These are phyloP conservation scores for Podospora tetraspora DNA, from an alignment of 495 filamentous ascomycete species.

Conservation along the genomic window DNA sequence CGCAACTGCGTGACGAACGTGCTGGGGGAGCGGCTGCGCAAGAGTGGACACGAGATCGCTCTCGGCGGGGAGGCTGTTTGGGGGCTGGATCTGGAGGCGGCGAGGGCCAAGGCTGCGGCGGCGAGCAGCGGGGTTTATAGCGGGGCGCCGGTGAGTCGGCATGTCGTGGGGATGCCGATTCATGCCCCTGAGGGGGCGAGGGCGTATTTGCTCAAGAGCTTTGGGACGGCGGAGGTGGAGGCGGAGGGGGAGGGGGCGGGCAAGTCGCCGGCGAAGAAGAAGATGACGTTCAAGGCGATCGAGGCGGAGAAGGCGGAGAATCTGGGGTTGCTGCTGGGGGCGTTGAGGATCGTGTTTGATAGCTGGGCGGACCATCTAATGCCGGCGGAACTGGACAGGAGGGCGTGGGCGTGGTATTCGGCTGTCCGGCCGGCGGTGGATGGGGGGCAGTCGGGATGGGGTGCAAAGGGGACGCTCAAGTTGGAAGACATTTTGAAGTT, in stretches of 20 bases:
- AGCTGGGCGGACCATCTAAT: conserved; percentile 61
- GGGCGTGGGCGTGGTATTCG: conserved; percentile 78
- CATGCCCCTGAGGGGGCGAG: conserved; percentile 60
- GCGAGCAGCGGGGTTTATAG: conserved; percentile 15
- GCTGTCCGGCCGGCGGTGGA: conserved; percentile 68
- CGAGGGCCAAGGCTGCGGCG: conserved; percentile 34
- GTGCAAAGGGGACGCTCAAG: conserved; percentile 66
- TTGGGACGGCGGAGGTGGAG: conserved; percentile 37
- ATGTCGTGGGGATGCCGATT: conserved; percentile 53
- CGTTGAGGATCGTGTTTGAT: conserved; percentile 60
- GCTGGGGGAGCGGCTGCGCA: conserved; percentile 42
- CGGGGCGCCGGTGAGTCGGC: conserved; percentile 17
- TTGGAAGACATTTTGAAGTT: conserved; percentile 61
- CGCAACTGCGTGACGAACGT: conserved; percentile 42
- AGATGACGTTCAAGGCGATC: conserved; percentile 40
- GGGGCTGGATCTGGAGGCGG: conserved; percentile 71
- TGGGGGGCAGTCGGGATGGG: conserved; percentile 69
- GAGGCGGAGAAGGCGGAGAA: conserved; percentile 59
- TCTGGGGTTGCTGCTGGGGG: conserved; percentile 58
- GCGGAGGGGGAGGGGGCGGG: conserved; percentile 1
- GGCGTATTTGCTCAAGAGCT: conserved; percentile 56
- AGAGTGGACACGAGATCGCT: conserved; percentile 34
- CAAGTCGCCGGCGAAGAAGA: conserved; percentile 33
- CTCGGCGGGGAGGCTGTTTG: conserved; percentile 57
- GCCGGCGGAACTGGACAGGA: conserved; percentile 59